Conservation (phyloP, 768 basidiomycete genomes). For the Xerocomellus chrysenteron region DNA sequence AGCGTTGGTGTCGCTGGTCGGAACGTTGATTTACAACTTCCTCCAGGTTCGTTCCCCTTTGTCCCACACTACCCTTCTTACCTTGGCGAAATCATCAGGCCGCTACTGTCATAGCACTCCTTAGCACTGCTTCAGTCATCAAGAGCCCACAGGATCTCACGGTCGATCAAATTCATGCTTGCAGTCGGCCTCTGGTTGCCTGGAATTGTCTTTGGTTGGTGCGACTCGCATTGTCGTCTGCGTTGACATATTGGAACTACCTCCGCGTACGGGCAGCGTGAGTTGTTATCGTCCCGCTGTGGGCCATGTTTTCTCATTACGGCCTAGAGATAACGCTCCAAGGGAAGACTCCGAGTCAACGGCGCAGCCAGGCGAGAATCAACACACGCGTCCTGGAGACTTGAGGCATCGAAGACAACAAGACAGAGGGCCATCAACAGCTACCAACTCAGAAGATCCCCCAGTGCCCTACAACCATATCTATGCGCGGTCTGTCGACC, state of each 20-base stretch:
- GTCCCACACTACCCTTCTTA: neutral
- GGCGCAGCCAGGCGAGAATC: constrained; percentile 24
- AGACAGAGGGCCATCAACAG: constrained; percentile 21
- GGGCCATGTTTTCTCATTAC: constrained; percentile 9
- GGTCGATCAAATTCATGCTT: constrained; percentile 59
- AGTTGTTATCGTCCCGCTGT: constrained; percentile 7
- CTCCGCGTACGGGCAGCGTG: constrained; percentile 34
- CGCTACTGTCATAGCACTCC: constrained; percentile 47
- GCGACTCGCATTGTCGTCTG: constrained; percentile 48
- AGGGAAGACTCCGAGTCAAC: constrained; percentile 32
- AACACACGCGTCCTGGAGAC: constrained; percentile 11
- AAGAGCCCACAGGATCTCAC: constrained; percentile 43
- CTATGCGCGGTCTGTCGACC: constrained; percentile 25
- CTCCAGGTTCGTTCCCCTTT: constrained; percentile 45
- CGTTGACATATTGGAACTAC: constrained; percentile 59
- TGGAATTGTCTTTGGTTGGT: constrained; percentile 69
- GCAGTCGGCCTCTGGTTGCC: constrained; percentile 60
- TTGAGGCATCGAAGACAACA: constrained; percentile 16
- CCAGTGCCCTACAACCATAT: constrained; percentile 27
- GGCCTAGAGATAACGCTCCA: constrained; percentile 19
- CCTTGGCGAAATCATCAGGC: constrained; percentile 38
- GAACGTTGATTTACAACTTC: constrained; percentile 49
- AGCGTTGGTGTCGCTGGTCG: constrained; percentile 51
- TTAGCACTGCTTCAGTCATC: constrained; percentile 46
- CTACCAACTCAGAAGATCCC: constrained; percentile 27